Evolutionary conservation across 2,329 filamentous ascomycete genomes (phyloP), one percentile per base, ranked within the genome.

Genomic region (Sclerotinia spermophila): DNA sequence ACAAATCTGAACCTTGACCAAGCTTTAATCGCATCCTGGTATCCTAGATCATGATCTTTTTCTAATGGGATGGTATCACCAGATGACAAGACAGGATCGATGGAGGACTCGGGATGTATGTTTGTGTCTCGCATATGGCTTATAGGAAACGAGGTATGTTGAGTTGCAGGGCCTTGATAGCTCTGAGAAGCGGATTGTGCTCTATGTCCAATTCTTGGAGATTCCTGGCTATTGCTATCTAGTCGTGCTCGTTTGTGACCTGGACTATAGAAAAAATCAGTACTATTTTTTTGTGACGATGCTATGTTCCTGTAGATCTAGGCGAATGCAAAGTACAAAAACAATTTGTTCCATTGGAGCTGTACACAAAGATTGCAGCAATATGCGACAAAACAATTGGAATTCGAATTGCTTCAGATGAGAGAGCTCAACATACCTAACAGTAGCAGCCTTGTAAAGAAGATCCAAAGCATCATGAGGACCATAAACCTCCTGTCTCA

Each of bases 1-100:
- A 98, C 95, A 79, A 98, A 98, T 58, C 94, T 90, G 79, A 97
- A 94, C 73, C 93, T 86, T 2, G 90, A 89, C 96, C 96, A 99
- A n/a, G 93, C 91, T 77, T 89, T 90, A 72, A 97, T 82, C 0
- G 94, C 94, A 71, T 92, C 88, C 56, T 86, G 82, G 75, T 90
- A 90, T 66, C 89, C 85, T 42, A 85, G 82, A 73, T 88, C 84
- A 65, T 82, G 75, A 73, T 83, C 74, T 51, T 71, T 68, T 45
- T 75, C 71, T n/a, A 64, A 51, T 27, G 56, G 72, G n/a, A 71
- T 62, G 2, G 65, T 38, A 33, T 68, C 65, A 35, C 73, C 72
- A 33, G 73, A 64, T 55, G 76, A 72, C 35, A 79, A 68, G 6
- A 74, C 71, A 40, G 78, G 78, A 67, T 79, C 78, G 45, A 79